Base-by-base conservation (phyloP, 2,329 filamentous ascomycete species). In the Epichloe elymi region DNA sequence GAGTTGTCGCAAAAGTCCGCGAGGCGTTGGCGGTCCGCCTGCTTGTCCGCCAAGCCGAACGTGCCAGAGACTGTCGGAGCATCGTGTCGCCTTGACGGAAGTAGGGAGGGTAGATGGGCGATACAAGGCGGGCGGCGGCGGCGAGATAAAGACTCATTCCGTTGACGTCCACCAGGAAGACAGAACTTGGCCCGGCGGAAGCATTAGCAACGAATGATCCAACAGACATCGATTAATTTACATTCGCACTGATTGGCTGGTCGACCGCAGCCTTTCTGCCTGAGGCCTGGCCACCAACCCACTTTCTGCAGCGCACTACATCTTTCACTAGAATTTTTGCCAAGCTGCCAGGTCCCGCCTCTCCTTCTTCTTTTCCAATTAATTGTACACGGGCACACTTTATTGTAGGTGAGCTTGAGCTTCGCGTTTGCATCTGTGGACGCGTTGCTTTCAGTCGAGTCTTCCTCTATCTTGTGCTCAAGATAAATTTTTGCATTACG, bases 1-100 rank as follows among this genome's bases (percentile, higher is more conserved):
- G 72, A 60, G 87, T 89, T 63, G 84, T 86, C 71, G 86, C 80
- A 76, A 98, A 95, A 64, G 85, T 74, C 73, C 89, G 83, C 69
- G 82, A 76, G 71, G 79, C 79, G 67, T 70, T 72, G 68, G 70
- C 72, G 65, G 72, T 72, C 65, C 74, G 75, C 67, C 74, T 74
- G 71, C 77, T 72, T 63, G 76, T 75, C 77, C 79, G 79, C 75
- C 79, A 79, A 72, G 79, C 76, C 75, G 80, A 81, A 73, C 79
- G 79, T 71, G 78, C 78, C 68, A 84, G 71, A 71, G 78, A 74
- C 67, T 81, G 76, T 75, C 80, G 78, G 70, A 84, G 75, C 80
- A 84, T 84, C 71, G 74, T 81, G 70, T 74, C 75, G 75, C 74
- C 75, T 74, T 72, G 73, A 74, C 73, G 72, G 73, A 67, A 65